Evolutionary conservation across 768 basidiomycete species (phyloP), one percentile per base, ranked within the genome.

Genomic region (Macrolepiota dolichaula): DNA sequence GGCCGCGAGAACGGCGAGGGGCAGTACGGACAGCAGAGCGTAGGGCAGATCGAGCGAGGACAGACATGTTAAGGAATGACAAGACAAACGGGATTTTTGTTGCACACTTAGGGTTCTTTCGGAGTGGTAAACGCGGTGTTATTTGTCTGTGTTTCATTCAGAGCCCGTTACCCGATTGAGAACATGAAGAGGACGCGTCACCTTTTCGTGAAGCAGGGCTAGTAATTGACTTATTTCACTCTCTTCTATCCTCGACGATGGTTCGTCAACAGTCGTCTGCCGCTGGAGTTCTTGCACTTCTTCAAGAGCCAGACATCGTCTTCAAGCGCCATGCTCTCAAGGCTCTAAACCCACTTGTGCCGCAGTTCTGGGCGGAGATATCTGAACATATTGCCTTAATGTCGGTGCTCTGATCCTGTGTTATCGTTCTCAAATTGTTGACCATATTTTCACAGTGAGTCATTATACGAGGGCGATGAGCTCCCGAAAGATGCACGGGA

Each of bases 331-430:
- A 97, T 80, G 97, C 97, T 24, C 86, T 99, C 67, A 85, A 85
- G 53, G 83, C 88, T 49, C 81, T 99, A 56, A 90, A 86, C 69
- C 77, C 84, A 15, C 84, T 98, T 49, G 94, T 98, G 6, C 86
- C 95, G 40, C 89, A 92, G 68, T 98, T 98, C 75, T 99, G 97
- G 97, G 90, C 96, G 51, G 97, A 99, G 81, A 96, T 98, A 69
- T 95, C 94, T 67, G 97, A 99, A 74, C 86, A 92, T 71, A 89
- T 98, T 68, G 84, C 90, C 36, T 77, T 87, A 62, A 94, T 98
- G 96, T 93, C 72, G 68, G 92, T 78, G 5, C 52, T 62, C 54
- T 55, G 38, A 64, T 62, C 37, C 61, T 62, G 38, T 49, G 27
- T 57, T 55, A 19, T 38, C 61, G 59, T 50, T 38, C 19, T 22